These are phyloP conservation scores for Penicillium sp. DNA, from an alignment of 2,329 filamentous ascomycete genomes.

Conservation along the genomic window DNA sequence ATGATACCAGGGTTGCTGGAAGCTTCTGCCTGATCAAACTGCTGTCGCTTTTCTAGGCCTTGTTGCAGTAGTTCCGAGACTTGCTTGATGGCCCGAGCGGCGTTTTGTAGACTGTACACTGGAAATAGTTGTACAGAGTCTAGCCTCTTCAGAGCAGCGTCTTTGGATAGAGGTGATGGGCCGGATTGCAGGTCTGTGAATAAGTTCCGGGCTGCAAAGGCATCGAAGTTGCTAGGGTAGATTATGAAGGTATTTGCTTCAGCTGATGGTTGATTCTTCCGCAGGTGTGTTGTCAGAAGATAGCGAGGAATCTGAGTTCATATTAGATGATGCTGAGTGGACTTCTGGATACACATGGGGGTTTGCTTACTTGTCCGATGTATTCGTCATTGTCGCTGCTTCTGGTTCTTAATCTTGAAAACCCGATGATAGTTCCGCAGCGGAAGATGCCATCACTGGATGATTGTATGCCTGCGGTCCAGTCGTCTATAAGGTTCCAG, in stretches of 20 bases:
- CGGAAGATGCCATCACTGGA: slow-evolving; percentile 23
- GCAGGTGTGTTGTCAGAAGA: slow-evolving; percentile 28
- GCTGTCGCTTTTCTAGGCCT: slow-evolving; percentile 14
- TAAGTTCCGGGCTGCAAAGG: slow-evolving; percentile 32
- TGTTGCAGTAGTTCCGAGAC: slow-evolving; percentile 29
- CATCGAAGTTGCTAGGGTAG: slow-evolving; percentile 29
- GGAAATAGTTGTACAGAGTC: slow-evolving; percentile 37
- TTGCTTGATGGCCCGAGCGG: slow-evolving; percentile 31
- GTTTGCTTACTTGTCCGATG: slow-evolving; percentile 30
- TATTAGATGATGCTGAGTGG: neutral
- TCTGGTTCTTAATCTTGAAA: slow-evolving; percentile 30
- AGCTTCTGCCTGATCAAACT: neutral
- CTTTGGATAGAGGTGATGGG: slow-evolving; percentile 18
- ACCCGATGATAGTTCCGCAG: slow-evolving; percentile 31
- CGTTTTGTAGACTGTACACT: slow-evolving; percentile 31
- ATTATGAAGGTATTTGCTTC: slow-evolving; percentile 35
- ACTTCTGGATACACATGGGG: neutral
- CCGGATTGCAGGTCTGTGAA: slow-evolving; percentile 27
- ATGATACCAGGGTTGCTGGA: slow-evolving; percentile 14
- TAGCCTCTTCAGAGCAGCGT: slow-evolving; percentile 32
- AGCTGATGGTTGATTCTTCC: slow-evolving; percentile 2
- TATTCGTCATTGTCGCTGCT: slow-evolving; percentile 27
- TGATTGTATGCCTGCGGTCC: slow-evolving; percentile 20
- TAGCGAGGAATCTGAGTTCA: slow-evolving; percentile 30
- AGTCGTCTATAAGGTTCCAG: slow-evolving; percentile 31